Conservation (phyloP, 768 basidiomycete species). For the Lactarius sanguifluus region DNA sequence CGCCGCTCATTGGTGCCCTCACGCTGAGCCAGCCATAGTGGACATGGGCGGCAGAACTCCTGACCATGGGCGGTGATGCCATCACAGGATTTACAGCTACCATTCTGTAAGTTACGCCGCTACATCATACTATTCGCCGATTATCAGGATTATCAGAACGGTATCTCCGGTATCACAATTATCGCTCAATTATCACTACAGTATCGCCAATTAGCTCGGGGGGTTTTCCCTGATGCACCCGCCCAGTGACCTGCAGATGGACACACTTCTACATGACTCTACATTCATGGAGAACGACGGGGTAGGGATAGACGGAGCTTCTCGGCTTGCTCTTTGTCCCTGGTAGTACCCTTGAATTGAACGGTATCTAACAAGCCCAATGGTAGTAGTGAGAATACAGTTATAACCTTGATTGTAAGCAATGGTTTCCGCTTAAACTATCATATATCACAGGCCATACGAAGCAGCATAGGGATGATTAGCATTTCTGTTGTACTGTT, state of each 20-base stretch:
- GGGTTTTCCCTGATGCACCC: slow-evolving; percentile 39
- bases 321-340: slow-evolving; percentile 68
- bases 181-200: too few species aligned
- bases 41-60: too few species aligned
- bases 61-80: too few species aligned
- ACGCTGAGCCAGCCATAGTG: too few species aligned
- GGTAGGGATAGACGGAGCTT: slow-evolving; percentile 77
- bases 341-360: slow-evolving; percentile 77
- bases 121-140: too few species aligned
- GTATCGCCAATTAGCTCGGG: too few species aligned
- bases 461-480: slow-evolving; percentile 59
- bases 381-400: slow-evolving; percentile 58
- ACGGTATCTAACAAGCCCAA: slow-evolving; percentile 75
- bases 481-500: too few species aligned
- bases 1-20: too few species aligned
- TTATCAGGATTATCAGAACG: too few species aligned
- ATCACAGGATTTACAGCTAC: too few species aligned
- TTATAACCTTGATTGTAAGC: neutral
- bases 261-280: slow-evolving; percentile 57
- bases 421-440: neutral
- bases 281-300: slow-evolving; percentile 88
- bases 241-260: slow-evolving; percentile 61
- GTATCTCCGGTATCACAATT: too few species aligned
- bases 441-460: slow-evolving; percentile 61
- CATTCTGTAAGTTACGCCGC: too few species aligned